Base-by-base conservation (phyloP, 441 rosid genomes). In the Erodium texanum region DNA sequence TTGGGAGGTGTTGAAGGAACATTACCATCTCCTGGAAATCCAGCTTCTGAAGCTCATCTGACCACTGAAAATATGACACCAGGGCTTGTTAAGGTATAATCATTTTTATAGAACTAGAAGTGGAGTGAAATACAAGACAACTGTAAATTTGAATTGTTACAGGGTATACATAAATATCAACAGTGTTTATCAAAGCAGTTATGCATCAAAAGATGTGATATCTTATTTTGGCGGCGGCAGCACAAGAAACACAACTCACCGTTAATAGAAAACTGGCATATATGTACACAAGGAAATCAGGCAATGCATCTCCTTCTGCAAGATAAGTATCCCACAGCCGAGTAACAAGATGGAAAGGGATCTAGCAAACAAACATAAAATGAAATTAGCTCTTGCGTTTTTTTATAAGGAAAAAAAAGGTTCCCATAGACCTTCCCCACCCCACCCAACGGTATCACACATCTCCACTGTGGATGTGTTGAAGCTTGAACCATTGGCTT, bases 241-340 rank as follows among this genome's bases (percentile, higher is more conserved):
- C 32, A 27, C 32, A 34, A 34, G 38, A 34, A 34, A 7, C 38
- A 10, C 38, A n/a, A 18, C 89, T 83, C 75, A 89, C 99, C 83
- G 96, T 89, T 75, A 89, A 72, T 75, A 92, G 92, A 79, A 94
- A 94, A 84, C 99, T 92, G 72, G 97, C 93, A 73, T 85, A 92
- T 73, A 94, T 89, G 78, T 92, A 94, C 68, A 94, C 91, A 27
- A 94, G 98, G 81, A 94, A 94, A 73, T 92, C 98, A 1, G 99
- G 98, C 80, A 94, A 81, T 22, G 97, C 97, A 76, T 94, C 98
- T 74, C 99, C 98, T 82, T 92, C 97, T 45, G 98, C 98, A 36
- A 94, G 99, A 77, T 94, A 94, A 5, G 99, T 94, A 84, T 94
- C 99, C 99, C 99, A 92, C 71, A 92, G 78, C 45, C 99, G 96